These are phyloP conservation scores for Yamadazyma dushanensis DNA, from an alignment of 1,139 yeast genomes.

Conservation along the genomic window DNA sequence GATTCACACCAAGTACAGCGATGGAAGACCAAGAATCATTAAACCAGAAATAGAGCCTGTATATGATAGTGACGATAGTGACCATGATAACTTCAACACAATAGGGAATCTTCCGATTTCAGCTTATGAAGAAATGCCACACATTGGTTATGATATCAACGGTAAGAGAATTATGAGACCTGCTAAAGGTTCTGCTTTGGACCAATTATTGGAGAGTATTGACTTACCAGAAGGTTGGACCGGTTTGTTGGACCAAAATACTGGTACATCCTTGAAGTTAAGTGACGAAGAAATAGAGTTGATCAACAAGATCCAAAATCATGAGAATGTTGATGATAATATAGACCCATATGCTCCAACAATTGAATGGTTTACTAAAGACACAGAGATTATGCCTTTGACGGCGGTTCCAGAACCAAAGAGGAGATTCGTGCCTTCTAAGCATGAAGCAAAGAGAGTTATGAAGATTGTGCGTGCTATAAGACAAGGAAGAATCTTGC, in stretches of 20 bases:
- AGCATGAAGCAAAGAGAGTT: constrained; percentile 92
- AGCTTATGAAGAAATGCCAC: constrained; percentile 97
- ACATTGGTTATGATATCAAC: constrained; percentile 93
- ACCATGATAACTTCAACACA: constrained; percentile 79
- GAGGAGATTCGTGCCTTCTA: constrained; percentile 93
- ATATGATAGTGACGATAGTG: constrained; percentile 92
- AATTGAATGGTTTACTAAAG: constrained; percentile 91
- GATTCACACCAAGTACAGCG: constrained; percentile 62
- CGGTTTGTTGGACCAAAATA: constrained; percentile 85
- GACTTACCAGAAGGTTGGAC: constrained; percentile 99
- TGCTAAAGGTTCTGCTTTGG: constrained; percentile 93
- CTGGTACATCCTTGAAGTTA: constrained; percentile 85
- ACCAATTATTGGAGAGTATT: constrained; percentile 80
- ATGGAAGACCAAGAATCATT: constrained; percentile 73
- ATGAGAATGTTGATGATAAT: constrained; percentile 78
- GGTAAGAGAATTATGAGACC: constrained; percentile 99
- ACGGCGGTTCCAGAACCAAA: constrained; percentile 96
- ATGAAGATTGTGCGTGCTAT: constrained; percentile 97
- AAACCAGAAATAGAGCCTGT: constrained; percentile 90
- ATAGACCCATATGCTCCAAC: constrained; percentile 91
- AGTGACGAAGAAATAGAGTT: constrained; percentile 89
- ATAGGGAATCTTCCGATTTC: constrained; percentile 90
- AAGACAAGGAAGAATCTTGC: constrained; percentile 90
- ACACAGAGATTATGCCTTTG: constrained; percentile 87
- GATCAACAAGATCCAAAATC: constrained; percentile 79